Base-by-base conservation (phyloP, 805 yeast species). In the Dipodascus albidus region DNA sequence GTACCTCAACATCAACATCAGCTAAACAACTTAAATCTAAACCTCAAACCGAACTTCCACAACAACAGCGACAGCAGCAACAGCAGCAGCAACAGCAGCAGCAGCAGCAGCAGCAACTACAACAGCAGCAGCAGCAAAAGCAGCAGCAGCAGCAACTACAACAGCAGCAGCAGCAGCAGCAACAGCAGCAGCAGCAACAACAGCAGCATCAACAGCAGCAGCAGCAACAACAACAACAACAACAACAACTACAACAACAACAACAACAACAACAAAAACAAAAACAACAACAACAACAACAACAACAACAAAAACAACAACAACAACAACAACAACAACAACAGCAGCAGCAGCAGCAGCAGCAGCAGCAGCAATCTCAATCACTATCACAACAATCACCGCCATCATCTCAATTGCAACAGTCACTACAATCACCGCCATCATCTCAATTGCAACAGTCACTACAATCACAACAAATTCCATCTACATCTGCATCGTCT, bases 41-140 rank as follows among this genome's bases (percentile, higher is more conserved):
- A 27, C 9, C 33, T 27, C 33, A 27, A 27, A 27, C 6, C 11
- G 33, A 6, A 27, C 33, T 11, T 27, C 33, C 6, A 27, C 11
- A 6, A 11, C 9, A 27, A 27, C 33, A 27, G 33, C 11, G 9
- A 6, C 33, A 27, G 33, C 33, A 27, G 11, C 11, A 6, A 27
- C 33, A 6, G 33, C 33, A n/a, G n/a, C n/a, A n/a, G n/a, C n/a
- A n/a, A n/a, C n/a, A n/a, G n/a, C n/a, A n/a, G n/a, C n/a, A n/a
- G n/a, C n/a, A n/a, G n/a, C n/a, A n/a, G n/a, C n/a, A n/a, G n/a
- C 41, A 33, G n/a, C 41, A 33, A 14, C 41, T 33, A n/a, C 41
- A 33, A 33, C 41, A 33, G n/a, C 41, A 33, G 41, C 41, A 33
- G n/a, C 41, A 33, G 41, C 41, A n/a, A n/a, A n/a, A n/a, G n/a